Evolutionary conservation across 2,329 filamentous ascomycete genomes (phyloP).

Genomic region (Aspergillus awamori): DNA sequence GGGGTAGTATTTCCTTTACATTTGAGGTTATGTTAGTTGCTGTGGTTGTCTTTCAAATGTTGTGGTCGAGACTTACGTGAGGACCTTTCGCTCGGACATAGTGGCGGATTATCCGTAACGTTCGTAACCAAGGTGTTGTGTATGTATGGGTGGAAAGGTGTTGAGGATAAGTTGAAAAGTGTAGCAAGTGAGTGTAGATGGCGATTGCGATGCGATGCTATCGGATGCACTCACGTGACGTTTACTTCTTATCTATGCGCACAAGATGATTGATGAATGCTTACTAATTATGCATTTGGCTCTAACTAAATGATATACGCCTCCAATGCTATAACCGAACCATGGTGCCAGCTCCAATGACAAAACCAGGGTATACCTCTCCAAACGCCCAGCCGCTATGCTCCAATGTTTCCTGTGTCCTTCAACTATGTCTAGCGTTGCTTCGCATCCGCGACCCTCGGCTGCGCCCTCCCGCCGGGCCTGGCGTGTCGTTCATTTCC

Average conservation of each 20-base stretch:
- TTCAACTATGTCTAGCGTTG: conserved; percentile 6
- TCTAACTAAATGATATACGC: background rate
- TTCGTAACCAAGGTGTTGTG: background rate
- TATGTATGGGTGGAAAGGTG: background rate
- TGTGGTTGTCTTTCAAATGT: background rate
- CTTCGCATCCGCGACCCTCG: conserved; percentile 24
- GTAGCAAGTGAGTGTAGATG: background rate
- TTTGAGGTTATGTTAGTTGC: conserved; percentile 2
- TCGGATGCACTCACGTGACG: too few species aligned
- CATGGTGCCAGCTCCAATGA: conserved; percentile 1
- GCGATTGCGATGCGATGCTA: conserved; percentile 5
- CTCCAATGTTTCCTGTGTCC: background rate
- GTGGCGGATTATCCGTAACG: conserved; percentile 27
- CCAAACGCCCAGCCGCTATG: conserved; percentile 11
- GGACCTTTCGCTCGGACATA: conserved; percentile 70
- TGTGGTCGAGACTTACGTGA: background rate
- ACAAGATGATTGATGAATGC: background rate
- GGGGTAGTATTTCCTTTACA: conserved; percentile 55
- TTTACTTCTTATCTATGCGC: background rate
- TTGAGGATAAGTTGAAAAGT: background rate
- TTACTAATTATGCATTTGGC: background rate
- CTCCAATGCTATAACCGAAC: background rate
- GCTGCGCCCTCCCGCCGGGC: conserved; percentile 21
- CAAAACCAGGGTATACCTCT: conserved; percentile 9
- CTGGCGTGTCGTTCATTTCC: conserved; percentile 30